Conservation (phyloP, 192 early-diverging fungal genomes). For the Lunasporangiospora selenospora region DNA sequence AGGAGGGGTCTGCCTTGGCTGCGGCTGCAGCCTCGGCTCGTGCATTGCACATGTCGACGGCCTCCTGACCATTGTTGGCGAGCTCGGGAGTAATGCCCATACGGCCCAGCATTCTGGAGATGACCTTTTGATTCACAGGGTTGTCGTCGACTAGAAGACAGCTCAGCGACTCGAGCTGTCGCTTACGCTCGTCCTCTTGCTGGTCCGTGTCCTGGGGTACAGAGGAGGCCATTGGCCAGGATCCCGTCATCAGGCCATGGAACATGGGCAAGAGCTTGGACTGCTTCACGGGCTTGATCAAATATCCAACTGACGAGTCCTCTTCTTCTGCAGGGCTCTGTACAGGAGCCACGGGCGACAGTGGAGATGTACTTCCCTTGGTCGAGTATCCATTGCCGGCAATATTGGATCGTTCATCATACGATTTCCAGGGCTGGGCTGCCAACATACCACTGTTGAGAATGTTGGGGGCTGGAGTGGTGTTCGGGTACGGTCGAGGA, state of each 20-base stretch:
- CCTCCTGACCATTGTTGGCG: constrained; percentile 52
- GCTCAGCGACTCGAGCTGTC: constrained; percentile 27
- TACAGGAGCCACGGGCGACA: background rate
- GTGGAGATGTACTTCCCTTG: constrained; percentile 2
- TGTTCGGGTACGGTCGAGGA: background rate
- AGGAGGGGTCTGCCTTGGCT: background rate
- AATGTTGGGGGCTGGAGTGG: constrained; percentile 14
- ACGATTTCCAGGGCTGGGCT: constrained; percentile 6
- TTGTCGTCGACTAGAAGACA: constrained; percentile 55
- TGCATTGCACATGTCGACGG: constrained; percentile 28
- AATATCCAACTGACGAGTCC: constrained; percentile 20
- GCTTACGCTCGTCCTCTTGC: constrained; percentile 24
- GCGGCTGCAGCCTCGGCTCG: constrained; percentile 20
- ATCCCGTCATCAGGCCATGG: constrained; percentile 44
- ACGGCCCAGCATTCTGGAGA: constrained; percentile 36
- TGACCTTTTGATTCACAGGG: constrained; percentile 52
- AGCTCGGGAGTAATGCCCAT: constrained; percentile 40
- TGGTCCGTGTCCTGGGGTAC: constrained; percentile 9
- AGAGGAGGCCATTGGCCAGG: constrained; percentile 27
- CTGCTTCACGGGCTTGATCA: constrained; percentile 45
- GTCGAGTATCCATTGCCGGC: no score
- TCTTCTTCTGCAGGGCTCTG: background rate
- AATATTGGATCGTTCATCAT: constrained; percentile 3
- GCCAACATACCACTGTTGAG: constrained; percentile 45
- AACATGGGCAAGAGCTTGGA: constrained; percentile 41